phyloP scores from a whole-genome alignment of 805 yeast genomes.

The Teunomyces tritomae region DNA sequence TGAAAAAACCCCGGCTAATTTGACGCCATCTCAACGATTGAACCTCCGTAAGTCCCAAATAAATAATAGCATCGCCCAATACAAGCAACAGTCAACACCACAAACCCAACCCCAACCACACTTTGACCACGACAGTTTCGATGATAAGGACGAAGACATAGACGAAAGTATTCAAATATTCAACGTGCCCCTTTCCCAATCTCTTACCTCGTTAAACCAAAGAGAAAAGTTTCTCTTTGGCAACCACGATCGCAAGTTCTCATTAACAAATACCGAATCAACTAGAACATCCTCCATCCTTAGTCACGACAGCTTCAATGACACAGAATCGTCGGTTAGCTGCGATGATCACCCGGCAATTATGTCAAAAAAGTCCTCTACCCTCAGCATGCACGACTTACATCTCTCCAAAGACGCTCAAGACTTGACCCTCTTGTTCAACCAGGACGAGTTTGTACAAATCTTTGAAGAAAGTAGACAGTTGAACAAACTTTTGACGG shows the following conservation, averaged over 20 bases:
- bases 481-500: slow-evolving; percentile 16
- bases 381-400: slow-evolving; percentile 11
- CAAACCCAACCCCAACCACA: background rate
- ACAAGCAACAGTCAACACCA: slow-evolving; percentile 8
- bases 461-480: slow-evolving; percentile 25
- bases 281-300: slow-evolving; percentile 47
- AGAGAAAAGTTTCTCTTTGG: slow-evolving; percentile 30
- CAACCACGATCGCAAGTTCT: slow-evolving; percentile 16
- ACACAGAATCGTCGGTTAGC: slow-evolving; percentile 9
- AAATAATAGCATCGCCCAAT: slow-evolving; percentile 21
- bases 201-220: slow-evolving; percentile 40
- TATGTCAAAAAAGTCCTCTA: background rate
- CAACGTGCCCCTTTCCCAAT: slow-evolving; percentile 64
- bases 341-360: slow-evolving; percentile 6
- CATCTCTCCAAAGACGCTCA: slow-evolving; percentile 33
- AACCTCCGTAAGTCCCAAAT: slow-evolving; percentile 23
- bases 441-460: slow-evolving; percentile 23
- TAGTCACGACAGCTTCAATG: slow-evolving; percentile 27
- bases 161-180: slow-evolving; percentile 51
- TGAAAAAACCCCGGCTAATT: slow-evolving; percentile 21
- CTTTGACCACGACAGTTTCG: background rate
- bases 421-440: slow-evolving; percentile 26
- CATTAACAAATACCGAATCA: slow-evolving; percentile 30
- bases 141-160: slow-evolving; percentile 28
- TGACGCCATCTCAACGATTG: slow-evolving; percentile 32